phyloP scores from a whole-genome alignment of 2,329 filamentous ascomycete genomes.

The Cercospora zeina region DNA sequence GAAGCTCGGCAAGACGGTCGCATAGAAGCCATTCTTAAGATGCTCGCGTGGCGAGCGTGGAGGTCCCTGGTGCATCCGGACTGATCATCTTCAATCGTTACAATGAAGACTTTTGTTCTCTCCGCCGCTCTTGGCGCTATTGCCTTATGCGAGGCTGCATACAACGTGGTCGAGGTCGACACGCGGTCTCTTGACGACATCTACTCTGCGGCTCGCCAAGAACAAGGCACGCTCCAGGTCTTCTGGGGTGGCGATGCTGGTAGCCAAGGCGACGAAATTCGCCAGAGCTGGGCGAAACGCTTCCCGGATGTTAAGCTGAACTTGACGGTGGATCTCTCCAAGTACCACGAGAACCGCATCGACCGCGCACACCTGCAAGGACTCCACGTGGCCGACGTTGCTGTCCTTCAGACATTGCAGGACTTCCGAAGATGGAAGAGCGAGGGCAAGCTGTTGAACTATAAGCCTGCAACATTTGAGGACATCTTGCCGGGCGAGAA shows the following conservation, averaged over 20 bases:
- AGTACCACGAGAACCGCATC: conserved; percentile 54
- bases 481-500: conserved; percentile 48
- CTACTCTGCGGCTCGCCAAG: conserved; percentile 52
- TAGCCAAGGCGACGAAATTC: conserved; percentile 44
- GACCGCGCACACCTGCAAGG: conserved; percentile 39
- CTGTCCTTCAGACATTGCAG: conserved; percentile 54
- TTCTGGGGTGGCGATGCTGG: conserved; percentile 45
- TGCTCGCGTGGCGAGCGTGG: not conserved
- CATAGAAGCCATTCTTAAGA: too few species aligned
- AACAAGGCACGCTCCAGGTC: conserved; percentile 50
- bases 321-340: conserved; percentile 57
- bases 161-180: conserved; percentile 38
- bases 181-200: conserved; percentile 54
- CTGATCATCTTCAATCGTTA: not conserved
- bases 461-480: conserved; percentile 52
- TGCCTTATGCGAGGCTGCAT: conserved; percentile 10
- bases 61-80: not conserved
- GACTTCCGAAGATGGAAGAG: conserved; percentile 56
- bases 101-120: conserved; percentile 5
- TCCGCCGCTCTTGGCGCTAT: conserved; percentile 6
- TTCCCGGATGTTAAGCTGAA: conserved; percentile 57
- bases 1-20: too few species aligned
- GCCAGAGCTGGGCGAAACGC: conserved; percentile 47
- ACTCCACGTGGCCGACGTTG: conserved; percentile 51
- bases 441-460: conserved; percentile 51